A percentile compares a stretch with the other conserved stretches of the same genome.
Conservation (phyloP, 148 eudicot genomes). For the Rhododendron mucronatum region DNA sequence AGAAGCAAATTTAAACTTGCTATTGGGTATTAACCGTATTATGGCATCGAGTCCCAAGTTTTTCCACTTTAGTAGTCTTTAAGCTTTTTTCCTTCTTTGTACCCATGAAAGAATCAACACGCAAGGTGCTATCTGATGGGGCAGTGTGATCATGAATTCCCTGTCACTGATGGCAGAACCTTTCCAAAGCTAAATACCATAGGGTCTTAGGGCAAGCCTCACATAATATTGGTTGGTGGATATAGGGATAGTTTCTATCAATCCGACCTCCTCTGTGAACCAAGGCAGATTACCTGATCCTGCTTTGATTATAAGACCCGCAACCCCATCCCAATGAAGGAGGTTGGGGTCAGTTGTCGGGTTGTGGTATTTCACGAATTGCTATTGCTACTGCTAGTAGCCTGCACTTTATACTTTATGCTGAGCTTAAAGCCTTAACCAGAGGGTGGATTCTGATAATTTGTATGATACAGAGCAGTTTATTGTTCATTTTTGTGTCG, state of each 20-base stretch:
- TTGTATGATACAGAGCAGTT: neutral
- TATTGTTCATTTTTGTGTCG: slow-evolving; percentile 13
- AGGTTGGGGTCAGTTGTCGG: neutral
- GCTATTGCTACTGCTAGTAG: neutral
- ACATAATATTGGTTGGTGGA: neutral
- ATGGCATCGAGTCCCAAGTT: neutral
- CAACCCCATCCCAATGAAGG: neutral
- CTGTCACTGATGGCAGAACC: neutral
- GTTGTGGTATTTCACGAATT: neutral
- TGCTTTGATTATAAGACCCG: neutral
- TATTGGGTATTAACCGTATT: neutral
- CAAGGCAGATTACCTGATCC: neutral
- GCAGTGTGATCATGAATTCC: neutral
- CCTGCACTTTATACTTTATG: neutral
- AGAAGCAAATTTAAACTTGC: neutral
- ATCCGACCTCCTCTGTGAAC: neutral
- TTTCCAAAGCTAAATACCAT: neutral
- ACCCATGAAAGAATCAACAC: neutral
- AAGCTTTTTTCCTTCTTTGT: neutral
- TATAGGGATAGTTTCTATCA: neutral
- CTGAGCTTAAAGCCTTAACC: neutral
- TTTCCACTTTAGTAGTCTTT: neutral
- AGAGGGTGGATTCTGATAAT: neutral
- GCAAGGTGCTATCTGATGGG: neutral
- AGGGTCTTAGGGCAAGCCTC: neutral